These are phyloP conservation scores for Selaginella moellendorffii DNA, from an alignment of 75 land plant species.

Conservation along the genomic window DNA sequence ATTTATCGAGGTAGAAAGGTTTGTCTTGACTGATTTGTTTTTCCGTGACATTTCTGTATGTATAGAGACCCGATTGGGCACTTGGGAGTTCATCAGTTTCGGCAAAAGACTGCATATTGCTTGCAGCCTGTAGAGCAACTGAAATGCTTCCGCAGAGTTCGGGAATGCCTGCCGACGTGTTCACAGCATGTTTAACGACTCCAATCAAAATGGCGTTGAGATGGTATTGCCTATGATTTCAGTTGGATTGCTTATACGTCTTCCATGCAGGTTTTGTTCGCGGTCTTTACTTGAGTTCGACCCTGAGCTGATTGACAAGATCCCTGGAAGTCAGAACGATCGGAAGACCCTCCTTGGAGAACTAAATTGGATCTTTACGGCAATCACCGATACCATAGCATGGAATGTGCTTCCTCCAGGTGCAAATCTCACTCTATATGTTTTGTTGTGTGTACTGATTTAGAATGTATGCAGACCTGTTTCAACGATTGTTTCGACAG, in stretches of 20 bases:
- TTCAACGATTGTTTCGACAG: slow-evolving; percentile 86
- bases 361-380: slow-evolving; percentile 96
- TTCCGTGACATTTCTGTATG: slow-evolving; percentile 15
- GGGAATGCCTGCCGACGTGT: slow-evolving; percentile 87
- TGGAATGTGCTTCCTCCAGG: slow-evolving; percentile 99
- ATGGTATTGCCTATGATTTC: slow-evolving; percentile 41
- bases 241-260: neutral
- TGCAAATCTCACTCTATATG: neutral
- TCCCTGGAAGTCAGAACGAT: slow-evolving; percentile 92
- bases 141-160: slow-evolving; percentile 93
- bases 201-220: slow-evolving; percentile 90
- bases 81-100: no score
- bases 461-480: slow-evolving; percentile 93
- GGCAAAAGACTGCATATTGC: slow-evolving; percentile 68
- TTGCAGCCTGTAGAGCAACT: slow-evolving; percentile 92
- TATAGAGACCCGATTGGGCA: slow-evolving; percentile 39
- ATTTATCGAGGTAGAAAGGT: slow-evolving; percentile 69
- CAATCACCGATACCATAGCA: slow-evolving; percentile 93
- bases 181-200: slow-evolving; percentile 90
- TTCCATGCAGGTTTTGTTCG: slow-evolving; percentile 53
- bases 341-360: slow-evolving; percentile 91
- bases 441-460: neutral
- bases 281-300: slow-evolving; percentile 61
- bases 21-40: neutral
- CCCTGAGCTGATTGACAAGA: slow-evolving; percentile 53